phyloP scores from a whole-genome alignment of 495 filamentous ascomycete species.

The Penicillium paradoxum region DNA sequence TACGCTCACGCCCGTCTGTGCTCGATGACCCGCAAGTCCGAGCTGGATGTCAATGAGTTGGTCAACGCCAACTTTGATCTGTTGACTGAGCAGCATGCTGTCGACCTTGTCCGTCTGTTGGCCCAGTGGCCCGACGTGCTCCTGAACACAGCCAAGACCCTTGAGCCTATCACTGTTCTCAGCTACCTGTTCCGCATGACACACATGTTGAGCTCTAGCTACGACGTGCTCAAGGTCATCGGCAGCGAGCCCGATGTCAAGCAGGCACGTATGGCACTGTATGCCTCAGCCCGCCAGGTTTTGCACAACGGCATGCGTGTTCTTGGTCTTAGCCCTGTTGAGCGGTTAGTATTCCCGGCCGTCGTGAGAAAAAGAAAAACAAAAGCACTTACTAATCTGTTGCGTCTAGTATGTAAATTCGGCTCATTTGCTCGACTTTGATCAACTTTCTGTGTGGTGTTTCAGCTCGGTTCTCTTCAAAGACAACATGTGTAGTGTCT shows the following conservation, averaged over 20 bases:
- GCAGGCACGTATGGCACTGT: constrained; percentile 76
- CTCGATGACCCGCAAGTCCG: constrained; percentile 55
- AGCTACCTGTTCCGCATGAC: constrained; percentile 88
- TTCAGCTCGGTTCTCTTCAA: neutral
- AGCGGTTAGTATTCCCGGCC: constrained; percentile 41
- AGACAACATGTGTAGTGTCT: neutral
- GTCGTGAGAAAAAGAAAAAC: too few species aligned
- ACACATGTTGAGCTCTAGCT: constrained; percentile 75
- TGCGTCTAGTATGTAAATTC: constrained; percentile 21
- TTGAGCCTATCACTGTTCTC: constrained; percentile 64
- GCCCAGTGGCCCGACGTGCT: constrained; percentile 61
- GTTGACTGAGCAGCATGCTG: constrained; percentile 52
- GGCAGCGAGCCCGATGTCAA: constrained; percentile 66
- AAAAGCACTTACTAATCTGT: constrained; percentile 1
- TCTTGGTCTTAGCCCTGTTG: constrained; percentile 72
- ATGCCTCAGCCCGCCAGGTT: constrained; percentile 71
- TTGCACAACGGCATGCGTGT: constrained; percentile 80
- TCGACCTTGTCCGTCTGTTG: constrained; percentile 55
- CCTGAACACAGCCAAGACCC: constrained; percentile 55
- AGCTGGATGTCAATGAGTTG: constrained; percentile 39
- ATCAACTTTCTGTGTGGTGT: neutral
- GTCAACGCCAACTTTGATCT: constrained; percentile 50
- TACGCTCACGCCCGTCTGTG: constrained; percentile 65
- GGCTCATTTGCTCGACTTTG: neutral
- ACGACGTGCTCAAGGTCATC: constrained; percentile 75